Percentiles rank a stretch among this genome's conserved stretches.
Evolutionary conservation across 768 basidiomycete species (phyloP).

Genomic region (Lactifluus volemus): DNA sequence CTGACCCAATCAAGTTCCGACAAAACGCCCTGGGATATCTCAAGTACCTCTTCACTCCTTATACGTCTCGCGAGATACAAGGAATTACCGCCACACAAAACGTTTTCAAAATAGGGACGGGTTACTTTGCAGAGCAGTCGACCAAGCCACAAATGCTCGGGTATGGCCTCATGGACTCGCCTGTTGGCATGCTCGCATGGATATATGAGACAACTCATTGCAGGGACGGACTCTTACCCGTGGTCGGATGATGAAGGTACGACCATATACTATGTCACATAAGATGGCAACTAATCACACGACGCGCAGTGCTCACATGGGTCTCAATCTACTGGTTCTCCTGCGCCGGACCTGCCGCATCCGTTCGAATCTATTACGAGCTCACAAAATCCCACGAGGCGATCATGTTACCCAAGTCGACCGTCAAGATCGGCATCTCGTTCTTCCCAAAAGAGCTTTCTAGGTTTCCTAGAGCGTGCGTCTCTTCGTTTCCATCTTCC

Average conservation of each 20-base stretch:
- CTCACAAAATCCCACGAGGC: conserved; percentile 1
- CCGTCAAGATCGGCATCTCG: conserved; percentile 26
- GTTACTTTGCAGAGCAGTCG: conserved; percentile 27
- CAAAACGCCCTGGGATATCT: conserved; percentile 26
- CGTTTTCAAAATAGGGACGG: conserved; percentile 23
- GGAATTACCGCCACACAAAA: conserved; percentile 18
- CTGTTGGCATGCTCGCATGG: conserved; percentile 37
- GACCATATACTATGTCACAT: too few relatives aligned
- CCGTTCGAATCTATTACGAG: conserved; percentile 29
- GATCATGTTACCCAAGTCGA: not conserved
- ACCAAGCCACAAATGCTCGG: conserved; percentile 33
- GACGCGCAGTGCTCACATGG: conserved; percentile 28
- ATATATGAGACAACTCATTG: conserved; percentile 30
- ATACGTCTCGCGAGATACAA: conserved; percentile 24
- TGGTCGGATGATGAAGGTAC: conserved; percentile 56
- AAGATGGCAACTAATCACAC: not conserved
- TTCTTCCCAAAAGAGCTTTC: conserved; percentile 26
- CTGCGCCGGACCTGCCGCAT: conserved; percentile 26
- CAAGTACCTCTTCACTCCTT: conserved; percentile 23
- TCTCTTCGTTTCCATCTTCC: not conserved
- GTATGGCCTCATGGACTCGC: conserved; percentile 49
- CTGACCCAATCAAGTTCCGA: not conserved
- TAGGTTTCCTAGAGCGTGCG: not conserved
- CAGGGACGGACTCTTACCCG: conserved; percentile 37
- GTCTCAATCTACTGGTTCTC: conserved; percentile 33